Conservation (phyloP, 345 rosid genomes). For the Eucalyptus lansdowneana region DNA sequence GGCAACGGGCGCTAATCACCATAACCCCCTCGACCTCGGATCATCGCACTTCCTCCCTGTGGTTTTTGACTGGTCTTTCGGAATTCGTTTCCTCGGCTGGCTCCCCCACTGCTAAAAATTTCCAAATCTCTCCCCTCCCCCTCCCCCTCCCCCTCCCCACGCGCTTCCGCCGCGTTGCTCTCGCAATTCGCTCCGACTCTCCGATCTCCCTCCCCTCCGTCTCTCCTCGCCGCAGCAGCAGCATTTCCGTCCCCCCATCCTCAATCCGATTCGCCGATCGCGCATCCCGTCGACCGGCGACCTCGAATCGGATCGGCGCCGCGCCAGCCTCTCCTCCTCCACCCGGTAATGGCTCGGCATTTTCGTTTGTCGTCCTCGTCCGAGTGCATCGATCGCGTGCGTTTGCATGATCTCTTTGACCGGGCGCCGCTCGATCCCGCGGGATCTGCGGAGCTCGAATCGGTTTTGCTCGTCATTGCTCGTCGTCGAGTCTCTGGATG, state of each 20-base stretch:
- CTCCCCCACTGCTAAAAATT: neutral
- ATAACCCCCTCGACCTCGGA: neutral
- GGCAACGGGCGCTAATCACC: neutral
- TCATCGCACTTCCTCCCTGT: neutral
- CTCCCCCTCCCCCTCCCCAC: neutral
- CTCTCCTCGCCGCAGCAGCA: neutral
- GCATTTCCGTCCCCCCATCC: neutral
- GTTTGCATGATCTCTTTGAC: neutral
- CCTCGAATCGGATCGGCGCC: neutral
- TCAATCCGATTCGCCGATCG: neutral
- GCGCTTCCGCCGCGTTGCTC: neutral
- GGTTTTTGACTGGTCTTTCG: neutral
- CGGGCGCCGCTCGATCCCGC: neutral
- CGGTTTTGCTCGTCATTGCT: neutral
- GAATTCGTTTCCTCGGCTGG: neutral
- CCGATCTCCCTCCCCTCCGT: neutral
- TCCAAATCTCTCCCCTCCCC: neutral
- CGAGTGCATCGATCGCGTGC: neutral
- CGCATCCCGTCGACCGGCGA: neutral
- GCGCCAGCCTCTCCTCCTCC: neutral
- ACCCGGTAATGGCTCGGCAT: neutral
- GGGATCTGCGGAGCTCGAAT: neutral
- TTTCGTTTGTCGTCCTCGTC: neutral
- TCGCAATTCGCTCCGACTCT: neutral
- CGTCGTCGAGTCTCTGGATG: neutral